phyloP scores from a whole-genome alignment of 2,329 filamentous ascomycete species.

The Fusarium anthophilum region DNA sequence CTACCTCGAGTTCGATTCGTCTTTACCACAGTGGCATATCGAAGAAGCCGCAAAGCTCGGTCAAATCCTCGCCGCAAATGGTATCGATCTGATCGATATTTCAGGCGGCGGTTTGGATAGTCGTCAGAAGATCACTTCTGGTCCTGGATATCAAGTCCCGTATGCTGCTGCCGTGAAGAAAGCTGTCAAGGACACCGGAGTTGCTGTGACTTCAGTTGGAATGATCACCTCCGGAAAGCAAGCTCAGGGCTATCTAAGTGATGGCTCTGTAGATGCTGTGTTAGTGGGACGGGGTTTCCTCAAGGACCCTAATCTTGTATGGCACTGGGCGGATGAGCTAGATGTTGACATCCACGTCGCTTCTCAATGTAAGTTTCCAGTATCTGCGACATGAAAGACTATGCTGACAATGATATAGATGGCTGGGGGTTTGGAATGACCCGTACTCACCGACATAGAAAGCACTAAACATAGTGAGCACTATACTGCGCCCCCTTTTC shows the following conservation, averaged over 20 bases:
- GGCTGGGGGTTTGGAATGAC: constrained; percentile 42
- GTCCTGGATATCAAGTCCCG: constrained; percentile 74
- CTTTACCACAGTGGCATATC: constrained; percentile 64
- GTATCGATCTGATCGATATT: constrained; percentile 78
- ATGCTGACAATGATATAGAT: constrained; percentile 21
- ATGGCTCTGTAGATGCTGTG: constrained; percentile 56
- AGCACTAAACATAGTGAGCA: constrained; percentile 11
- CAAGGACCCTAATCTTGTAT: constrained; percentile 64
- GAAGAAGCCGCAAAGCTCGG: constrained; percentile 74
- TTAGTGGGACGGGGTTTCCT: constrained; percentile 62
- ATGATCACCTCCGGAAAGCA: constrained; percentile 53
- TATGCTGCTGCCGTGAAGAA: constrained; percentile 74
- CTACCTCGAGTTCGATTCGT: constrained; percentile 71
- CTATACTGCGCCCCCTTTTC: too few relatives aligned
- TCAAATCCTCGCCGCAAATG: constrained; percentile 66
- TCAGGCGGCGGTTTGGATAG: constrained; percentile 72
- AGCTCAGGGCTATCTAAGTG: constrained; percentile 57
- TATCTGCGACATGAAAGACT: neutral
- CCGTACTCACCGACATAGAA: constrained; percentile 36
- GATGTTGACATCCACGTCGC: constrained; percentile 56
- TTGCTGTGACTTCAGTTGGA: constrained; percentile 56
- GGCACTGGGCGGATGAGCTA: constrained; percentile 62
- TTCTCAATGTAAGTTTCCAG: constrained; percentile 41
- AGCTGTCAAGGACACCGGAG: constrained; percentile 66
- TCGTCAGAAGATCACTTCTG: constrained; percentile 64